phyloP scores from a whole-genome alignment of 345 rosid genomes.

The Camelina hispida region DNA sequence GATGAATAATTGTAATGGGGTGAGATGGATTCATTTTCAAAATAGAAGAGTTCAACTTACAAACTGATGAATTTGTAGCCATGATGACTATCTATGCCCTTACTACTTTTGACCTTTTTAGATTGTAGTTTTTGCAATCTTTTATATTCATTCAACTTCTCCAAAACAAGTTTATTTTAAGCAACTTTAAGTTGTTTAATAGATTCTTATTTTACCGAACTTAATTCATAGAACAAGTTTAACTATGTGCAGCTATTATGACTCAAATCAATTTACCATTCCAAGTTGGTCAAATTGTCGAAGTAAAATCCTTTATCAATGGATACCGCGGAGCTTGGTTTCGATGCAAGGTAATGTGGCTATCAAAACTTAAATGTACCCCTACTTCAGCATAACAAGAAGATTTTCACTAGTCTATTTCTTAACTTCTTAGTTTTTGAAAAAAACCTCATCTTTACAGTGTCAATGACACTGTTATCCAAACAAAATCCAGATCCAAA shows the following conservation, averaged over 20 bases:
- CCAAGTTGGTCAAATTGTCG: conserved; percentile 56
- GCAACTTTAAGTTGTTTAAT: not conserved
- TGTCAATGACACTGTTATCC: no score
- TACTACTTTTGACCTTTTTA: not conserved
- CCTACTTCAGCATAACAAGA: not conserved
- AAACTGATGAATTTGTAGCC: not conserved
- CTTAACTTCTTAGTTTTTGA: no score
- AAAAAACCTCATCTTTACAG: no score
- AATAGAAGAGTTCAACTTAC: not conserved
- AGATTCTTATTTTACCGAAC: not conserved
- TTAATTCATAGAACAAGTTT: not conserved
- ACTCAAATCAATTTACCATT: conserved; percentile 39
- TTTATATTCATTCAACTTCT: no score
- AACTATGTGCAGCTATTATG: conserved; percentile 21
- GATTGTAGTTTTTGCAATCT: no score
- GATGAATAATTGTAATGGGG: not conserved
- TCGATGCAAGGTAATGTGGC: conserved; percentile 64
- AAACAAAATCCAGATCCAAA: no score
- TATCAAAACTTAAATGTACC: not conserved
- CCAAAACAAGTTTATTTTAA: not conserved
- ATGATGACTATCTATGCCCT: not conserved
- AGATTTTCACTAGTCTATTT: no score
- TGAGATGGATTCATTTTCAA: not conserved
- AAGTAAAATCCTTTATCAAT: conserved; percentile 45
- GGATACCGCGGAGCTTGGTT: conserved; percentile 90